Base-by-base conservation (phyloP, 1,284 basidiomycete genomes). In the Exobasidium rhododendri region DNA sequence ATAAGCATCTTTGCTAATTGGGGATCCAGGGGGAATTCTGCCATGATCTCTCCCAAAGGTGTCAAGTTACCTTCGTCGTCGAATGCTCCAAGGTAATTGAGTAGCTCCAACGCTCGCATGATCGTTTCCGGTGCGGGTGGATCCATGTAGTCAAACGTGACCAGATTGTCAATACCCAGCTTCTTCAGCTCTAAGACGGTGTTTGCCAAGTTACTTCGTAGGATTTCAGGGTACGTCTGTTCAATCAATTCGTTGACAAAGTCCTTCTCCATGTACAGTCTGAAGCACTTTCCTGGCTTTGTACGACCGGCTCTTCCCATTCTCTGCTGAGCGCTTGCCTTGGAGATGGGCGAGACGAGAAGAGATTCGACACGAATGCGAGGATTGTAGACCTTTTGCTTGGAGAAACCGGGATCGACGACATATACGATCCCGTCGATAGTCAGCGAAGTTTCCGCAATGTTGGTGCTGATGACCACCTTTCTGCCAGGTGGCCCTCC, bases 341-440 rank as follows among this genome's bases (percentile, higher is more conserved):
- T 97, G 20, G 92, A 94, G 70, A 98, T 98, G 0, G 96, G 94
- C 58, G 89, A 89, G 31, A 97, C 94, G 6, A 97, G 83, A 59
- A 98, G 83, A 61, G 89, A 92, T 82, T 99, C 94, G 47, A 98
- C 93, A 67, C 96, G 87, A 71, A 97, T 96, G 31, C 94, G 86
- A 0, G 93, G 93, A 80, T 96, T 96, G 83, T 97, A 97, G 57
- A 97, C 91, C 79, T 94, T 97, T 82, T 97, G 91, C 82, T 97
- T 94, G 73, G 91, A 92, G 83, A 96, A 94, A 0, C 94, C 94
- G 0, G 96, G 93, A 80, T 98, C 94, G 49, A 98, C 92, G 61
- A 98, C 94, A 77, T 97, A 99, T 13, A 98, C 93, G 75, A 99
- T 97, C 26, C 94, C 96, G 73, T 97, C 94, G 65, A 99, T 97